Percentiles rank a stretch among this genome's conserved stretches.
Evolutionary conservation across 139 green algal species (phyloP).

Genomic region (Dunaliella primolecta): DNA sequence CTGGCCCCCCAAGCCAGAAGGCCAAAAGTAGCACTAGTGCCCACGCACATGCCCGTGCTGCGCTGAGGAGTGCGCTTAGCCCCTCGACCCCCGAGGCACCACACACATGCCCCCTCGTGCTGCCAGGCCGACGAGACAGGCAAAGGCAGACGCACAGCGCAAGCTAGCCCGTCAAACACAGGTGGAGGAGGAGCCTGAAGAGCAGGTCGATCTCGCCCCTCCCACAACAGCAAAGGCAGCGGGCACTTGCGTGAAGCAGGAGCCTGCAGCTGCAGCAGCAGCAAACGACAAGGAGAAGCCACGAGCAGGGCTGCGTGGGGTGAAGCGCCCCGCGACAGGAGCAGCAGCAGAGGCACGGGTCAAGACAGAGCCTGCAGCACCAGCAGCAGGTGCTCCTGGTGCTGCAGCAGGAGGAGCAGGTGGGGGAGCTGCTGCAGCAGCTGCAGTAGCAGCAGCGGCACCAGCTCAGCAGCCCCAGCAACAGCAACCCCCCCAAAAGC

Average conservation of each 20-base stretch:
- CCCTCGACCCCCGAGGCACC: too few species aligned
- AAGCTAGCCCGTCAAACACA: background rate
- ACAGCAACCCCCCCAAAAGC: background rate
- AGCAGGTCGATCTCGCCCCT: background rate
- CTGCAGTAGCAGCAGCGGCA: background rate
- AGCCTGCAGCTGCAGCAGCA: background rate
- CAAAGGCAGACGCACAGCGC: background rate
- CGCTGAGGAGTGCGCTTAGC: too few species aligned
- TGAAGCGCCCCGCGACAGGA: background rate
- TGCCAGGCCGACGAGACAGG: background rate
- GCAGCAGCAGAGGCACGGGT: background rate
- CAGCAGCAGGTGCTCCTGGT: background rate
- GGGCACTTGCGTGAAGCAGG: background rate
- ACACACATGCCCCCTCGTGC: background rate
- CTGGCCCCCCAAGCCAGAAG: too few species aligned
- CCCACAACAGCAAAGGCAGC: background rate
- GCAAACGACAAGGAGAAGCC: background rate
- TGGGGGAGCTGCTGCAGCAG: background rate
- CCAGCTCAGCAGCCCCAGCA: background rate
- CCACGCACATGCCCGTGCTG: too few species aligned
- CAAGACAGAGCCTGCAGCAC: background rate
- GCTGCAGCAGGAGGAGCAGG: background rate
- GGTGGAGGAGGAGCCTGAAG: background rate
- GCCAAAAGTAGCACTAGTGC: too few species aligned
- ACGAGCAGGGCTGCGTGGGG: too few species aligned